Percentiles rank a stretch among this genome's conserved stretches.
These are phyloP conservation scores for Sequoia sempervirens DNA, from an alignment of 75 land plant genomes.

Conservation along the genomic window DNA sequence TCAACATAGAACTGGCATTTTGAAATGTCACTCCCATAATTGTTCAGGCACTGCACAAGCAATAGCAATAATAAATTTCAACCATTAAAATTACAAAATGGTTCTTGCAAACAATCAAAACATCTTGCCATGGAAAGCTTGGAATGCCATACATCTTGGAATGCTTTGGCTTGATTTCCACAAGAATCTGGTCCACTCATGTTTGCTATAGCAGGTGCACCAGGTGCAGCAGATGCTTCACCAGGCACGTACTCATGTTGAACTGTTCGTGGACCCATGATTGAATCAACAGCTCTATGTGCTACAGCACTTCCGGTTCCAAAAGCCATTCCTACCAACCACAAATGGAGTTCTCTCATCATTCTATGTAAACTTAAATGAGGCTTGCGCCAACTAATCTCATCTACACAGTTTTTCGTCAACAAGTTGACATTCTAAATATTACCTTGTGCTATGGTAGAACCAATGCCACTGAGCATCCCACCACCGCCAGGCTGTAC, in stretches of 20 bases:
- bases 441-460: constrained; percentile 86
- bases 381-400: not conserved
- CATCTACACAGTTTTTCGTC: no score
- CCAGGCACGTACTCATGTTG: constrained; percentile 68
- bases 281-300: constrained; percentile 87
- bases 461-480: constrained; percentile 71
- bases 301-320: constrained; percentile 94
- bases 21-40: constrained; percentile 68
- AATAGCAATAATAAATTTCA: not conserved
- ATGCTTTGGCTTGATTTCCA: constrained; percentile 62
- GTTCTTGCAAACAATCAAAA: not conserved
- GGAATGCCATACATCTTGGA: constrained; percentile 63
- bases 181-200: constrained; percentile 57
- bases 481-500: constrained; percentile 50
- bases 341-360: not conserved
- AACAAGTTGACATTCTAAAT: not conserved
- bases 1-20: constrained; percentile 95
- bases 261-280: constrained; percentile 83
- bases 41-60: constrained; percentile 60
- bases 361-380: not conserved
- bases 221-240: constrained; percentile 32
- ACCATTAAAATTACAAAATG: not conserved
- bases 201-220: constrained; percentile 12
- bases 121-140: not conserved
- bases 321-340: constrained; percentile 75